Base-by-base conservation (phyloP, 257 asterid species). In the Fraxinus excelsior region DNA sequence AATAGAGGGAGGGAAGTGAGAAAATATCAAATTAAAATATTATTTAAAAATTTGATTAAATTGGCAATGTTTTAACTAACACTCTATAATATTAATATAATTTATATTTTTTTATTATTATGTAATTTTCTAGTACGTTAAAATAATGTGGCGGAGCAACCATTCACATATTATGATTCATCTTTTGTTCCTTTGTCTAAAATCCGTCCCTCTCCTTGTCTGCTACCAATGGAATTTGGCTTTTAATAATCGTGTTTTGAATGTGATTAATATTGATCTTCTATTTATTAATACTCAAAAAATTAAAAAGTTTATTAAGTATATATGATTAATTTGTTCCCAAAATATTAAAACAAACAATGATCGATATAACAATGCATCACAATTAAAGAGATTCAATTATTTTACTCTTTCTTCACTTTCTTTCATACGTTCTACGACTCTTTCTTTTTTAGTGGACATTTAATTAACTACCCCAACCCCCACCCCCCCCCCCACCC, bases 191-290 rank as follows among this genome's bases (percentile, higher is more conserved):
- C 56, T 66, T 78, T 82, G 82, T 74, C 76, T 32, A 8, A 82
- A 84, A 70, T 86, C 85, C 82, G 90, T 85, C 90, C 77, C 70
- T 80, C 78, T 75, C 83, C 67, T 89, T 90, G 96, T 87, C 96
- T 71, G 67, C 78, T 87, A 77, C 87, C 85, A 66, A 83, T 71
- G 76, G 79, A 79, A 78, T 51, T 82, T 53, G 72, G 71, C 65
- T 26, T 84, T 81, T 73, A 77, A 77, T 66, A 83, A 65, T 82
- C 34, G n/a, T 25, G 29, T 21, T 19, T 28, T 69, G 78, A 77
- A 32, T 70, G 70, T 75, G 82, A 85, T 74, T 78, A 78, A 8
- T 69, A 80, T 75, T 83, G 71, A 78, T 67, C 82, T 75, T 80
- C 32, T 79, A 23, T 40, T 73, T 76, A 73, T 83, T 74, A 77